These are phyloP conservation scores for Pezicula carpinea DNA, from an alignment of 2,329 filamentous ascomycete species.

Conservation along the genomic window DNA sequence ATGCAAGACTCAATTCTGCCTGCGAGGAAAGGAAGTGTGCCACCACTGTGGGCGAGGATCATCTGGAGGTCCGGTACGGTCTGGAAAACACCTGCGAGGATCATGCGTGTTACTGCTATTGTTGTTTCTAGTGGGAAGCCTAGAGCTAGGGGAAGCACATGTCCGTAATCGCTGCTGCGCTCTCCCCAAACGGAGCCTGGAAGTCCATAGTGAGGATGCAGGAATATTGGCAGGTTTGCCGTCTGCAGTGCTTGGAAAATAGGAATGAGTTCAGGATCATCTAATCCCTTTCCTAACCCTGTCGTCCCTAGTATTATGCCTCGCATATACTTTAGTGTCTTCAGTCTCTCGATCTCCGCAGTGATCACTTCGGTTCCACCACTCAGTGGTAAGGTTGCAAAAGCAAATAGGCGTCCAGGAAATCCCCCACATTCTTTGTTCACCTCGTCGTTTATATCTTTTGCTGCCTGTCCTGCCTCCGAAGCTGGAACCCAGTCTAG, in stretches of 20 bases:
- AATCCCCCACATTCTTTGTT: slow-evolving; percentile 63
- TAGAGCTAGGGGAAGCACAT: slow-evolving; percentile 79
- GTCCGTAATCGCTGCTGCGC: slow-evolving; percentile 68
- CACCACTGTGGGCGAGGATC: slow-evolving; percentile 82
- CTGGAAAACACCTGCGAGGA: slow-evolving; percentile 82
- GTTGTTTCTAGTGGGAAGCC: slow-evolving; percentile 93
- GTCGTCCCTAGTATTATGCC: slow-evolving; percentile 88
- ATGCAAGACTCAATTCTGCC: slow-evolving; percentile 87
- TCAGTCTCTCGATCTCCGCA: slow-evolving; percentile 59
- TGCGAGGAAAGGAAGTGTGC: slow-evolving; percentile 82
- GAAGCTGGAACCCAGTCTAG: slow-evolving; percentile 70
- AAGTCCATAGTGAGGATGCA: slow-evolving; percentile 90
- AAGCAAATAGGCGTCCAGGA: slow-evolving; percentile 71
- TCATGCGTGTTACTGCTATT: slow-evolving; percentile 83
- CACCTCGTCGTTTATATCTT: slow-evolving; percentile 72
- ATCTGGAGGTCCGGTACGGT: slow-evolving; percentile 64
- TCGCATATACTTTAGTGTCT: slow-evolving; percentile 60
- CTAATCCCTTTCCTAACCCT: slow-evolving; percentile 73
- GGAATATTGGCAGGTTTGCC: slow-evolving; percentile 64
- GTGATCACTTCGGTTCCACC: slow-evolving; percentile 59
- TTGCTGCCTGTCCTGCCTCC: slow-evolving; percentile 60
- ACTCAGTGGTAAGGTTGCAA: slow-evolving; percentile 75
- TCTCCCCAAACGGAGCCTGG: slow-evolving; percentile 77
- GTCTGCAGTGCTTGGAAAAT: slow-evolving; percentile 67
- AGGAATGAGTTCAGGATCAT: slow-evolving; percentile 69